Evolutionary conservation across 306 rosid genomes (phyloP).

Genomic region (Cotoneaster glaucophyllus): DNA sequence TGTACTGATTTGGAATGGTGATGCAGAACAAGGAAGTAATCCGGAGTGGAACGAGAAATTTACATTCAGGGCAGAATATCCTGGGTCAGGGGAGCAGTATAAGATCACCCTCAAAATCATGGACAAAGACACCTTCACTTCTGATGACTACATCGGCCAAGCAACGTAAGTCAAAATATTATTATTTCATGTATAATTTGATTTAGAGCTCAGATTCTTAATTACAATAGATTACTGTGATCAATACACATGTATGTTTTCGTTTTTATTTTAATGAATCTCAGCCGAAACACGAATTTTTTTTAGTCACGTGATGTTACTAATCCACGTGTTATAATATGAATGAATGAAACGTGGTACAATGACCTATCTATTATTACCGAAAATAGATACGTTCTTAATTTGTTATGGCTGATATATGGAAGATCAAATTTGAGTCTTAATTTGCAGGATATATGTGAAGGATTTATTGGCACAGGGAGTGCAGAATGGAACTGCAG

Average conservation of each 20-base stretch:
- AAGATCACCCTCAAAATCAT: slow-evolving; percentile 60
- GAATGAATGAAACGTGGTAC: background rate
- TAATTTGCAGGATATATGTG: slow-evolving; percentile 34
- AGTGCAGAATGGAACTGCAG: slow-evolving; percentile 51
- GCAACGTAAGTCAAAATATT: slow-evolving; percentile 46
- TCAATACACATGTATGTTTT: too few species aligned
- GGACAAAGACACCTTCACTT: slow-evolving; percentile 74
- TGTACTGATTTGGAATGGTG: slow-evolving; percentile 7
- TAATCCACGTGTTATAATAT: too few species aligned
- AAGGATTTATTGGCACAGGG: slow-evolving; percentile 60
- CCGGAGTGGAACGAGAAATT: slow-evolving; percentile 85
- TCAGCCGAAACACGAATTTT: background rate
- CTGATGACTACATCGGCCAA: slow-evolving; percentile 65
- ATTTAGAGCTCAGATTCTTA: background rate
- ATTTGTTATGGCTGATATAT: background rate
- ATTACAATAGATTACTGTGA: too few species aligned
- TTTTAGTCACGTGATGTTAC: background rate
- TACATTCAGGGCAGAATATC: slow-evolving; percentile 68
- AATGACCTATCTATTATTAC: background rate
- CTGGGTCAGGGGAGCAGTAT: slow-evolving; percentile 57
- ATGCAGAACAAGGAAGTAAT: slow-evolving; percentile 47
- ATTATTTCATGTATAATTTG: background rate
- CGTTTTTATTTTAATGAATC: too few species aligned
- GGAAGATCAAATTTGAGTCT: background rate
- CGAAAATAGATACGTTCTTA: background rate